Base-by-base conservation (phyloP, 1,139 yeast species). In the Diutina pseudorugosa region DNA sequence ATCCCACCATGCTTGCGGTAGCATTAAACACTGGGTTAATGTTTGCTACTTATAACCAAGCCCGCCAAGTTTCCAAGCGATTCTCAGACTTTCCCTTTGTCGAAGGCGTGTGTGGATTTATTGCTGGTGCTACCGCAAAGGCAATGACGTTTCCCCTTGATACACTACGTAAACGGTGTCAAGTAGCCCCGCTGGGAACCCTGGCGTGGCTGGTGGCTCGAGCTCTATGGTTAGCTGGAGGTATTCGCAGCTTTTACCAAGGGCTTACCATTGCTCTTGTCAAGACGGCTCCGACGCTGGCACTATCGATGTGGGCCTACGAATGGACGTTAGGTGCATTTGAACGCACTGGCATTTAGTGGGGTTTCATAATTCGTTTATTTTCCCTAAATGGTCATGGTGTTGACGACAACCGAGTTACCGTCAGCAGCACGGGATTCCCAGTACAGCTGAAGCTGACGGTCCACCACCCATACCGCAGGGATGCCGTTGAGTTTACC, bases 251-350 rank as follows among this genome's bases (percentile, higher is more conserved):
- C 0, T 70, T 89, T 20, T 90, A 89, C 67, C 79, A 80, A 55
- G 97, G 97, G 0, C 76, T 82, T 55, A 68, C 80, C 0, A 76
- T 88, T 2, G 83, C 93, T 14, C 59, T 89, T 5, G 55, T 85
- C 52, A 89, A 89, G 62, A 81, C 87, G 19, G 93, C 93, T 0
- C 96, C 96, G 0, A 81, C 94, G 0, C 84, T 90, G 47, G 93
- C 91, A 0, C 69, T 87, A 4, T 80, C 91, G n/a, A 70, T 89
- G 53, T 84, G 83, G 72, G 72, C 81, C 20, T 89, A 85, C 64
- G 95, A 89, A 61, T 68, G 49, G 49, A 23, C 36, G 7, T 3
- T 45, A 2, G 30, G 16, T 11, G 30, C 30, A 1, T 43, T 43
- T 21, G 47, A 43, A 30, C 36, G 36, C 3, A 30, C 36, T 3